Evolutionary conservation across 768 basidiomycete genomes (phyloP), one percentile per base, ranked within the genome.

Genomic region (Hemileccinum impolitum): DNA sequence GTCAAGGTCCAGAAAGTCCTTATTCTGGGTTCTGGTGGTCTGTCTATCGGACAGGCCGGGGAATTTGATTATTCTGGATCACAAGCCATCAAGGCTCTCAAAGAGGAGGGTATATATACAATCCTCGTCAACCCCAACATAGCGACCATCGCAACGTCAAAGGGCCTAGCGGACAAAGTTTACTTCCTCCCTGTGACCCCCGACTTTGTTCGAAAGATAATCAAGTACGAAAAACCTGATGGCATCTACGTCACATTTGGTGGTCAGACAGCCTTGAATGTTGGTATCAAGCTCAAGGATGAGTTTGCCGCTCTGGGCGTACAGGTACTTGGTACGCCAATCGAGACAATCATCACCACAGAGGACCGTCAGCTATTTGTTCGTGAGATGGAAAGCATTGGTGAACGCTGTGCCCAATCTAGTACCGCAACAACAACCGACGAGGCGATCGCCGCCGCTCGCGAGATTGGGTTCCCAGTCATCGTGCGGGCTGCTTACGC

Each of bases 31-130:
- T 97, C 95, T 6, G 96, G 96, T 25, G 96, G 96, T 55, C 75
- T 99, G 17, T 97, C 94, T 11, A 99, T 99, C 56, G 96, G 96
- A 43, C 96, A 99, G 66, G 96, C 96, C 1, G 96, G 96, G 58
- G 96, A 99, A 70, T 99, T 99, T 71, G 96, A 99, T 72, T 99
- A 99, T 73, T 98, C 96, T 0, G 96, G 96, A 54, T 95, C 93
- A 34, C 96, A 99, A 68, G 95, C 96, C 12, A 95, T 99, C 79
- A 99, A 99, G 72, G 96, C 96, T 10, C 79, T 99, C 57, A 98
- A 98, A 72, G 92, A 92, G 66, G 96, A 98, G 67, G 96, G 96
- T 30, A 98, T 99, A 64, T 98, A 96, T 72, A 99, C 96, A 51
- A 93, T 99, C 70, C 84, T 99, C 67, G 82, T 99, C 60, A 98